Conservation (phyloP, 1,284 basidiomycete species). For the Ceratobasidium sp. region DNA sequence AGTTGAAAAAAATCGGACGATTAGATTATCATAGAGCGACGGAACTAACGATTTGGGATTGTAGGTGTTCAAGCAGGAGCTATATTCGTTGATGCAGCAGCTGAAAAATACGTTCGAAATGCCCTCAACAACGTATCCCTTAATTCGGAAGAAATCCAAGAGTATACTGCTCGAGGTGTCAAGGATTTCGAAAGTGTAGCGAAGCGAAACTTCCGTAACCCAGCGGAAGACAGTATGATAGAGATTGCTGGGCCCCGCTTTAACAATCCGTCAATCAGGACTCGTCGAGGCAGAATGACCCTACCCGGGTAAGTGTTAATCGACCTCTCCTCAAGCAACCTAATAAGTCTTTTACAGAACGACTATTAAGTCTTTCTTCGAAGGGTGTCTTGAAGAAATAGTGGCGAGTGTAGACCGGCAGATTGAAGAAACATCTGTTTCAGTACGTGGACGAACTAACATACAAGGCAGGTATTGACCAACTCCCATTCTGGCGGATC, state of each 20-base stretch:
- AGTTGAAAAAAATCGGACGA: background rate
- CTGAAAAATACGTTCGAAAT: slow-evolving; percentile 11
- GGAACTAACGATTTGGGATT: background rate
- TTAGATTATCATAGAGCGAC: background rate
- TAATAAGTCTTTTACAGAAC: background rate
- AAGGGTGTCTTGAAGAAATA: slow-evolving; percentile 10
- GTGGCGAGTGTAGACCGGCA: slow-evolving; percentile 22
- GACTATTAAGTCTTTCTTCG: slow-evolving; percentile 25
- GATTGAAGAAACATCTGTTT: background rate
- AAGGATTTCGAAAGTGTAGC: slow-evolving; percentile 32
- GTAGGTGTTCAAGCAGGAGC: slow-evolving; percentile 41
- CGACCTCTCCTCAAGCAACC: too few species aligned
- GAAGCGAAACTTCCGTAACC: slow-evolving; percentile 19
- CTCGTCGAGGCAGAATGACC: slow-evolving; percentile 17
- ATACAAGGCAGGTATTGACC: background rate
- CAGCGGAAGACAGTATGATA: background rate
- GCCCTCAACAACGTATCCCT: background rate
- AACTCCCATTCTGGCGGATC: background rate
- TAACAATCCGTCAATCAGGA: slow-evolving; percentile 11
- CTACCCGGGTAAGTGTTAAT: slow-evolving; percentile 11
- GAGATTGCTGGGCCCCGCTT: slow-evolving; percentile 14
- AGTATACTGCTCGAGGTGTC: slow-evolving; percentile 4
- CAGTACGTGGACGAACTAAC: background rate
- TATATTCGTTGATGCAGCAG: slow-evolving; percentile 22
- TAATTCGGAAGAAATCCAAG: slow-evolving; percentile 11